Conservation (phyloP, 2,329 filamentous ascomycete genomes). For the Calonectria hawksworthii region DNA sequence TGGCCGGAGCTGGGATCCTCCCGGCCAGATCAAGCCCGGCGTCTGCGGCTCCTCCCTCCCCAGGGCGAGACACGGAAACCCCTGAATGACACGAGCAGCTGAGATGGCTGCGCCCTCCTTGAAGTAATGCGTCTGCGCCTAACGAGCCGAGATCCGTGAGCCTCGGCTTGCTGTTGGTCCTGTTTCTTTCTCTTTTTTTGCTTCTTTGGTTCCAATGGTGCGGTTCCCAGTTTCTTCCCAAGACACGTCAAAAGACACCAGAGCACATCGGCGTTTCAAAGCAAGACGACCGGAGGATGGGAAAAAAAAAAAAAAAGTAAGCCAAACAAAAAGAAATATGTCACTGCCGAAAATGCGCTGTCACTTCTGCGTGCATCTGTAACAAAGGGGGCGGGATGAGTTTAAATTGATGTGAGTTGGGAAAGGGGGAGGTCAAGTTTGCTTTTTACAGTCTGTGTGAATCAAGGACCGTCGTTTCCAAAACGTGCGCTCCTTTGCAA, state of each 20-base stretch:
- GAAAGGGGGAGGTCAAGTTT: background rate
- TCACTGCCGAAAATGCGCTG: background rate
- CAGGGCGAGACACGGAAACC: conserved; percentile 11
- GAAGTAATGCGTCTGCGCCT: conserved; percentile 23
- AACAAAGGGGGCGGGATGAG: background rate
- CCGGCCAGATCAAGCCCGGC: conserved; percentile 19
- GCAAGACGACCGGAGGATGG: background rate
- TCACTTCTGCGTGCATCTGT: background rate
- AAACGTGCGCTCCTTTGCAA: background rate
- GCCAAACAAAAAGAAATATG: background rate
- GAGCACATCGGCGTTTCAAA: conserved; percentile 4
- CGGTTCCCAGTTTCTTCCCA: background rate
- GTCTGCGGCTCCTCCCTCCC: background rate
- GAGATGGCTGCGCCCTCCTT: conserved; percentile 21
- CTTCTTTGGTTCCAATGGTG: background rate
- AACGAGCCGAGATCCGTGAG: conserved; percentile 3
- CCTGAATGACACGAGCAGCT: conserved; percentile 11
- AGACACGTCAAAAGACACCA: background rate
- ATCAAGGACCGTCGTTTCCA: conserved; percentile 12
- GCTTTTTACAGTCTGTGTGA: conserved; percentile 5
- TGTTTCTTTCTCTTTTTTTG: background rate
- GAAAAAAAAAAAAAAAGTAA: background rate
- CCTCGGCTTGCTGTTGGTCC: background rate
- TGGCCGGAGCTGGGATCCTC: conserved; percentile 40
- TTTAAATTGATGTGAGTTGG: background rate